Evolutionary conservation across 1,284 basidiomycete genomes (phyloP), one percentile per base, ranked within the genome.

Genomic region (Sutorius eximius): DNA sequence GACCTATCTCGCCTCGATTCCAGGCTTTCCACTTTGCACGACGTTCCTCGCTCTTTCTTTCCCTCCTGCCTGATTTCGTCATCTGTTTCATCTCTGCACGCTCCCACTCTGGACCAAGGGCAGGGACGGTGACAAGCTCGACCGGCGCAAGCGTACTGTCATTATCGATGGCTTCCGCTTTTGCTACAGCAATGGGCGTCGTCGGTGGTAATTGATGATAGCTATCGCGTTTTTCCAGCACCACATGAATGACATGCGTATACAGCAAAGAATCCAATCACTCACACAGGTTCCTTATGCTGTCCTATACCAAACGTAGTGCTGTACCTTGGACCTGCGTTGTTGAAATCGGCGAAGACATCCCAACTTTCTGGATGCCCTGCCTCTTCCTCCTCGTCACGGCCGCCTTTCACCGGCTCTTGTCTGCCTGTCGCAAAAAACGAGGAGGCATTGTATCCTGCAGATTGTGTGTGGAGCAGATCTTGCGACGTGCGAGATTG

Each of bases 341-440:
- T 95, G 75, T 95, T 94, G 71, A 95, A 95, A 74, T 95, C 93
- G 10, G 92, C 91, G 67, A 87, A 91, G 36, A 95, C 85, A 66
- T 95, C 89, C 81, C 90, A 94, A 30, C 75, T 81, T 42, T 85
- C 85, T 34, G 69, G 68, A 55, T 67, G 65, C 32, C 61, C 67
- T n/a, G 65, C 67, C 22, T 69, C 72, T 38, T 73, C 71, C 56
- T 77, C 76, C 64, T 89, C 87, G 58, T 89, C 87, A 48, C 76
- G 71, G n/a, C 82, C 85, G 15, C 84, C 86, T 67, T 88, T 89
- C 57, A 91, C 69, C 9, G 89, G 89, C 63, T 89, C 88, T 61
- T 80, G 78, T 59, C 89, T 76, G 12, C 85, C 88, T 37, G 79
- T 75, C 58, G 79, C 79, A 56, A 84, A 82, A 68, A 82, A 90